Evolutionary conservation across 805 yeast species (phyloP), one percentile per base, ranked within the genome.

Genomic region (Saccharomyces mikatae): DNA sequence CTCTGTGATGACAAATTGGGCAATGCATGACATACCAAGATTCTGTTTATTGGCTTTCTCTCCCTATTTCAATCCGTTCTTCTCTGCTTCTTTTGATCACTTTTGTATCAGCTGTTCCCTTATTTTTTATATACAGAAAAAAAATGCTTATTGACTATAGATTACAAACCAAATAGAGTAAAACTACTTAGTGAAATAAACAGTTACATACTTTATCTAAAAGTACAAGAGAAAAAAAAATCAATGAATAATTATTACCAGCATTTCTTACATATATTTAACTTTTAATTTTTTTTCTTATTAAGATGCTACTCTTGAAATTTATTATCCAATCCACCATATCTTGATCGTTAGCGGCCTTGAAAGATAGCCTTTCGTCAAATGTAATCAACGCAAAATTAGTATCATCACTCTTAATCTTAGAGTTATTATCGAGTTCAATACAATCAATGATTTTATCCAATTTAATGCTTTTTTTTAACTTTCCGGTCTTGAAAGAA

Each of bases 261-360:
- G 24, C 24, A 36, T 36, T 17, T 22, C 22, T 17, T 21, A 36
- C 17, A 21, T 17, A 21, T 9, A 6, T 17, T 17, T 32, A n/a
- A 6, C 30, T 32, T 22, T 49, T 53, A 22, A 36, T 47, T 27
- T 48, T 52, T 48, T 59, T 55, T 49, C 66, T 54, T 14, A 59
- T 57, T 32, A 62, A 24, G 28, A 60, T 57, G 27, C 58, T 52
- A 47, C 66, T 58, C 51, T 62, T 62, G 48, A 61, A 53, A 49
- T 56, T 58, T 30, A 62, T 58, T 17, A 62, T 61, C 66, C 66
- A 62, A 22, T 62, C 66, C 27, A 62, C 56, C 44, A 60, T 52
- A 24, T 62, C 64, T 48, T 56, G 53, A 31, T 58, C 66, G 50
- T 53, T 60, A 11, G 52, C 46, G 2, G 64, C 61, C 26, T 55